Evolutionary conservation across 805 yeast species (phyloP).

Genomic region (Yamadazyma olivae): DNA sequence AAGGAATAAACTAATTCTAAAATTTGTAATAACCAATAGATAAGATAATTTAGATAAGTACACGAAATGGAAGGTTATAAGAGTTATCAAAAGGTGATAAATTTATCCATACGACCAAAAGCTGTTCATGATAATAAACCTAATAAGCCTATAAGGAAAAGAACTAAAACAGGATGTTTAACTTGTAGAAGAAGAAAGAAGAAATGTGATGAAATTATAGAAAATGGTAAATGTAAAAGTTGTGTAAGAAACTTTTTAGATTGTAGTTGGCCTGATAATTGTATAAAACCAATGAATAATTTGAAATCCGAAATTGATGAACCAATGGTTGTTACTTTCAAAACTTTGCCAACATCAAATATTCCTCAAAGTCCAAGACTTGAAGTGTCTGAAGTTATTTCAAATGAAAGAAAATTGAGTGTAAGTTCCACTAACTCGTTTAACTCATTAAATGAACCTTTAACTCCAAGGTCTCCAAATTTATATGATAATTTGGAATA

Average conservation of each 20-base stretch:
- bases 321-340: not conserved
- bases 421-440: slow-evolving; percentile 3
- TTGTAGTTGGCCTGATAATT: slow-evolving; percentile 36
- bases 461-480: slow-evolving; percentile 14
- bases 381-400: not conserved
- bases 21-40: not conserved
- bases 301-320: not conserved
- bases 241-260: slow-evolving; percentile 43
- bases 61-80: slow-evolving; percentile 25
- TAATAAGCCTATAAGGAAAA: slow-evolving; percentile 12
- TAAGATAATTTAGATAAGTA: not conserved
- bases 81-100: slow-evolving; percentile 35
- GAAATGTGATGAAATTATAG: slow-evolving; percentile 54
- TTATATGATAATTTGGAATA: slow-evolving; percentile 9
- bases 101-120: slow-evolving; percentile 22
- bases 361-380: slow-evolving; percentile 5
- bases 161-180: slow-evolving; percentile 53
- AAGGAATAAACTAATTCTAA: no score
- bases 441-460: slow-evolving; percentile 6
- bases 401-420: slow-evolving; percentile 6
- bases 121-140: not conserved
- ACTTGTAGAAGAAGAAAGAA: slow-evolving; percentile 64
- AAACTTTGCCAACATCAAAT: not conserved
- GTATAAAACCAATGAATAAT: not conserved
- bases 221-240: slow-evolving; percentile 43